phyloP scores from a whole-genome alignment of 225 moss, liverwort and hornwort species.

The Bryum argenteum region DNA sequence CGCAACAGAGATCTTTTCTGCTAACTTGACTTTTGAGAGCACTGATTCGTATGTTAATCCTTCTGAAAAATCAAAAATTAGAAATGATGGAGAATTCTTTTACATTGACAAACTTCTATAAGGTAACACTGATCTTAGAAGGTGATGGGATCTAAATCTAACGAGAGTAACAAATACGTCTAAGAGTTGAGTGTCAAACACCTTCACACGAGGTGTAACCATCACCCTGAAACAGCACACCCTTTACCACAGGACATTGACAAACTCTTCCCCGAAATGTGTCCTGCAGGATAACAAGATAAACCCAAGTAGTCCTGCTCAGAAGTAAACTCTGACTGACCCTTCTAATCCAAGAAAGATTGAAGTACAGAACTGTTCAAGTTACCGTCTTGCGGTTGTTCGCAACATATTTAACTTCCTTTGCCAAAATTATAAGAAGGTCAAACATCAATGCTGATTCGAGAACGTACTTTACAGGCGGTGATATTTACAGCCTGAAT shows the following conservation, averaged over 20 bases:
- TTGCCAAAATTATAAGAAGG: no score
- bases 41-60: no score
- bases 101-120: no score
- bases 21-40: no score
- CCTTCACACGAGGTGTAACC: conserved; percentile 74
- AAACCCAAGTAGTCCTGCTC: not conserved
- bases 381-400: no score
- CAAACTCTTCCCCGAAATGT: conserved; percentile 81
- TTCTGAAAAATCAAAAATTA: no score
- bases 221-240: conserved; percentile 81
- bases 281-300: conserved; percentile 34
- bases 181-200: conserved; percentile 16
- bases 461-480: conserved; percentile 56
- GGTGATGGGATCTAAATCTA: not conserved
- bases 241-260: conserved; percentile 71
- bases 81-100: no score
- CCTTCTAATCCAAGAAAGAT: no score
- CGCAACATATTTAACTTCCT: no score
- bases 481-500: conserved; percentile 53
- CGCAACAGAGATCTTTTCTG: no score
- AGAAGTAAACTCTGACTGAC: not conserved
- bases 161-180: not conserved
- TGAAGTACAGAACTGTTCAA: no score
- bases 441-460: not conserved
- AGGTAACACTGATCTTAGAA: not conserved